Evolutionary conservation across 2,329 filamentous ascomycete genomes (phyloP).

Genomic region (Cladosporium sp.): DNA sequence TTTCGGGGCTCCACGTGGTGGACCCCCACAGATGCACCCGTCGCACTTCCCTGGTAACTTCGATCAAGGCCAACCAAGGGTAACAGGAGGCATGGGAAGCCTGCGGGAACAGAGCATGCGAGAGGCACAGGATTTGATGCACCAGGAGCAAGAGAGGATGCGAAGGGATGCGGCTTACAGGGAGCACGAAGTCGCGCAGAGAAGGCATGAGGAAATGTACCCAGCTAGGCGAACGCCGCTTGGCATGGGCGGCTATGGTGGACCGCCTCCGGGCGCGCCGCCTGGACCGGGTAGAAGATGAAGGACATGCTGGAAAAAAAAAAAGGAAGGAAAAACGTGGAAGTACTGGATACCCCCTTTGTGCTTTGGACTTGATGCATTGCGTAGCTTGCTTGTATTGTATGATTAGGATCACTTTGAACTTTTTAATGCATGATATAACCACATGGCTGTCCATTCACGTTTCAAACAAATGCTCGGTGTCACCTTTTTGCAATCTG

Average conservation of each 20-base stretch:
- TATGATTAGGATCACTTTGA: constrained; percentile 1
- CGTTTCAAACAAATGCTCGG: too few species aligned
- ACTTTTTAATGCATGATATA: too few species aligned
- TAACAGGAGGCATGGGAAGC: constrained; percentile 10
- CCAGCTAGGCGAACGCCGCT: constrained; percentile 5
- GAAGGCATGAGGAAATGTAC: constrained; percentile 16
- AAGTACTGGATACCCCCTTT: constrained; percentile 10
- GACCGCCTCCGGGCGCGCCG: constrained; percentile 1
- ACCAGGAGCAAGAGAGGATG: constrained; percentile 16
- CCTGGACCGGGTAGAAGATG: constrained; percentile 8
- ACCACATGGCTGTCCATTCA: too few species aligned
- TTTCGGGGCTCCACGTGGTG: neutral
- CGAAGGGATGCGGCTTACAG: constrained; percentile 5
- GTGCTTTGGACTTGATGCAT: constrained; percentile 3
- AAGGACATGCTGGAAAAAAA: neutral
- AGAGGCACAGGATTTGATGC: constrained; percentile 21
- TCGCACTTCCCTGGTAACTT: constrained; percentile 5
- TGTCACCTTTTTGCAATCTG: too few species aligned
- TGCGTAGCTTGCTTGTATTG: constrained; percentile 3
- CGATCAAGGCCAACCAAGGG: constrained; percentile 5
- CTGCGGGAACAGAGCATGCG: constrained; percentile 23
- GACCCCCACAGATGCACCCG: constrained; percentile 7
- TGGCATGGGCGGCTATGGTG: constrained; percentile 9
- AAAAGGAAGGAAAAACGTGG: neutral
- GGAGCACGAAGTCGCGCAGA: constrained; percentile 17